phyloP scores from a whole-genome alignment of 2,329 filamentous ascomycete genomes.

The Venturia pyrina region DNA sequence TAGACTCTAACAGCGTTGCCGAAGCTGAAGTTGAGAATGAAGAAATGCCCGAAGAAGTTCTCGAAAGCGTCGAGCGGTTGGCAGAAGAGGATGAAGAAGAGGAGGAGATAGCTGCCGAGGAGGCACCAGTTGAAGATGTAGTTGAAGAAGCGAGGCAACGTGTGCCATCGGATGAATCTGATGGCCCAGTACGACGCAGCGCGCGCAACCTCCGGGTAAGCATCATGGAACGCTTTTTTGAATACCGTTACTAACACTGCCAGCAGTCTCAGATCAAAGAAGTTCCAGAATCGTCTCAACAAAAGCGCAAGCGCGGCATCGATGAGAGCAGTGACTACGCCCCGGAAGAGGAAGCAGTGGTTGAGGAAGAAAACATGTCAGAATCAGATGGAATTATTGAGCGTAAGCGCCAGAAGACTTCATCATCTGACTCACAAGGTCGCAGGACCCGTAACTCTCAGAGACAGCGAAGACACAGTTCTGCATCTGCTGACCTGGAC shows the following conservation, averaged over 20 bases:
- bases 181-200: slow-evolving; percentile 37
- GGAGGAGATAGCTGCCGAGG: not conserved
- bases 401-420: slow-evolving; percentile 22
- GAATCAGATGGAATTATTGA: slow-evolving; percentile 39
- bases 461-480: slow-evolving; percentile 34
- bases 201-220: slow-evolving; percentile 12
- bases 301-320: slow-evolving; percentile 28
- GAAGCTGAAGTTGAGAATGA: slow-evolving; percentile 12
- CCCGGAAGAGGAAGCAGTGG: slow-evolving; percentile 46
- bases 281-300: slow-evolving; percentile 23
- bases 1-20: not conserved
- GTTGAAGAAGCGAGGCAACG: slow-evolving; percentile 24
- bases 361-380: slow-evolving; percentile 44
- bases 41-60: slow-evolving; percentile 21
- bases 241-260: slow-evolving; percentile 6
- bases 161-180: slow-evolving; percentile 41
- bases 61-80: slow-evolving; percentile 19
- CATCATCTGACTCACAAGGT: not conserved
- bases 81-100: slow-evolving; percentile 15
- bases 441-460: slow-evolving; percentile 4
- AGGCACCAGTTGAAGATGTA: slow-evolving; percentile 1
- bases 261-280: slow-evolving; percentile 20
- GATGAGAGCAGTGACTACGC: slow-evolving; percentile 57
- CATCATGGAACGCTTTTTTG: slow-evolving; percentile 15
- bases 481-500: slow-evolving; percentile 38